These are phyloP conservation scores for Saccharata proteae DNA, from an alignment of 2,329 filamentous ascomycete genomes.

Conservation along the genomic window DNA sequence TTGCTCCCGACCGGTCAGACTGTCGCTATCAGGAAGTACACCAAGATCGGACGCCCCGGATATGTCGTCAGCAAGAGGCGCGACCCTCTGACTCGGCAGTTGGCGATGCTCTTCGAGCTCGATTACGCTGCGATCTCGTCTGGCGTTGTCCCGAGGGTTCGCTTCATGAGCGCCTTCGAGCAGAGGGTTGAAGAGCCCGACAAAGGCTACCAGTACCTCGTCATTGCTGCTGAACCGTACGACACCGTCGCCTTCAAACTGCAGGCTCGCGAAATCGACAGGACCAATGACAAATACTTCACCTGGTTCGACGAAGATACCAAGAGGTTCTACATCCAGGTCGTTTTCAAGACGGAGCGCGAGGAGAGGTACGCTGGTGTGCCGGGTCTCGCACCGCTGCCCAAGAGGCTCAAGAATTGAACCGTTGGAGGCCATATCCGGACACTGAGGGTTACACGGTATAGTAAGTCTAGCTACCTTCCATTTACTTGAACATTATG, in stretches of 20 bases:
- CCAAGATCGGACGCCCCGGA: constrained; percentile 91
- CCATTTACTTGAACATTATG: too few species aligned
- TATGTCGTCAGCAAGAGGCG: constrained; percentile 97
- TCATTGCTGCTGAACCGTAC: constrained; percentile 93
- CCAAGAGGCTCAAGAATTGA: constrained; percentile 16
- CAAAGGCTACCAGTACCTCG: constrained; percentile 85
- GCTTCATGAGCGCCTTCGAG: constrained; percentile 96
- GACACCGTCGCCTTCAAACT: constrained; percentile 96
- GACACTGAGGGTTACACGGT: too few species aligned
- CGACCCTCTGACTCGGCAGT: constrained; percentile 77
- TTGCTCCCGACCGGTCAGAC: constrained; percentile 55
- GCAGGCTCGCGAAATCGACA: constrained; percentile 84
- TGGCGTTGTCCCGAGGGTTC: constrained; percentile 66
- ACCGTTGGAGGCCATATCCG: too few species aligned
- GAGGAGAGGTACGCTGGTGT: constrained; percentile 74
- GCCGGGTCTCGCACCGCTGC: constrained; percentile 44
- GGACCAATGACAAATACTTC: constrained; percentile 78
- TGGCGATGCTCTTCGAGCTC: constrained; percentile 88
- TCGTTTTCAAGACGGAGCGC: constrained; percentile 96
- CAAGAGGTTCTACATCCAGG: constrained; percentile 95
- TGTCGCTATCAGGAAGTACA: constrained; percentile 58
- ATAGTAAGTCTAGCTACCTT: too few species aligned
- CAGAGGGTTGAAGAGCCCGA: constrained; percentile 93
- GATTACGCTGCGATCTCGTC: constrained; percentile 83
- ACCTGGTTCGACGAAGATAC: constrained; percentile 90